phyloP scores from a whole-genome alignment of 192 early-diverging fungal genomes.

The Entrophospora sp. region DNA sequence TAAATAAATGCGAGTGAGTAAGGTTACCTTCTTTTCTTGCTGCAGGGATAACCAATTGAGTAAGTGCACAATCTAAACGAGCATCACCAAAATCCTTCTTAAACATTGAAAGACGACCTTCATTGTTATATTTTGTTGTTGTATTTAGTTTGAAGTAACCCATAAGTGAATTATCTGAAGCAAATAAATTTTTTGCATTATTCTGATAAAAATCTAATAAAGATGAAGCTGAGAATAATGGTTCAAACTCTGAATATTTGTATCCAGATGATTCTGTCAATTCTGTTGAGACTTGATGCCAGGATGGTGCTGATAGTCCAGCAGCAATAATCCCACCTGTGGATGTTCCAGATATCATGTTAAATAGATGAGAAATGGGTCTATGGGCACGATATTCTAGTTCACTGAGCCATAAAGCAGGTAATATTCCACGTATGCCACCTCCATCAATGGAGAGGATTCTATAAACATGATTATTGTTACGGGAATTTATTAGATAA shows the following conservation, averaged over 20 bases:
- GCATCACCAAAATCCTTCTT: neutral
- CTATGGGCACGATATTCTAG: neutral
- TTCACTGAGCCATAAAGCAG: neutral
- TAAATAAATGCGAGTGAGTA: neutral
- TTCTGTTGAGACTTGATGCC: no score
- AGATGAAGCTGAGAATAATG: neutral
- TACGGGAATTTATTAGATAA: no score
- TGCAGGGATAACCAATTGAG: neutral
- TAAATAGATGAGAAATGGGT: constrained; percentile 5
- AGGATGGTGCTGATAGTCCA: neutral
- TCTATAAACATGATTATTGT: no score
- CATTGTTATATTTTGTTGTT: neutral
- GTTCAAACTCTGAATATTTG: neutral
- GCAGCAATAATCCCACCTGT: neutral
- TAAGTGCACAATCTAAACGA: neutral
- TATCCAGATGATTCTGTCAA: no score
- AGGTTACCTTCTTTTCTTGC: no score
- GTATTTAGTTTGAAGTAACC: neutral
- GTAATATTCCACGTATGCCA: neutral
- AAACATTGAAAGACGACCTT: no score
- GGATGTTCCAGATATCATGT: neutral
- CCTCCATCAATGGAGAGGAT: no score
- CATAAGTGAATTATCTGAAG: neutral
- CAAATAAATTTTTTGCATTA: no score
- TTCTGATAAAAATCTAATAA: neutral